Evolutionary conservation across 2,329 filamentous ascomycete genomes (phyloP).

Genomic region (Exophiala oligosperma): DNA sequence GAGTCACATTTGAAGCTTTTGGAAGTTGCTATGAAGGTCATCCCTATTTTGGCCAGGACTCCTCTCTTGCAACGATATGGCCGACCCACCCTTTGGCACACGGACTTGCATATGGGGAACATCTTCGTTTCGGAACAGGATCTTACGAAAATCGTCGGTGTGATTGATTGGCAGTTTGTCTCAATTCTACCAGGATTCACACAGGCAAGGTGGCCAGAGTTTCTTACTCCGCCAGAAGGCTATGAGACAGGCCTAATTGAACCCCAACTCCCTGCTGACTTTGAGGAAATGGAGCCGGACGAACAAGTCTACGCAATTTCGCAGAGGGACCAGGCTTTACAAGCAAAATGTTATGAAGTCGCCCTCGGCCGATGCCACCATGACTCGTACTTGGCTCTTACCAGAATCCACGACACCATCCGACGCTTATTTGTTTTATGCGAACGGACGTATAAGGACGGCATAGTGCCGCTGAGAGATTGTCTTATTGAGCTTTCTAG

Average conservation of each 20-base stretch:
- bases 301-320: no score
- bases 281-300: conserved; percentile 10
- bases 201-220: conserved; percentile 32
- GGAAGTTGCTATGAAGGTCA: not conserved
- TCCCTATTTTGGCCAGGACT: not conserved
- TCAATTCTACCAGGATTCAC: conserved; percentile 33
- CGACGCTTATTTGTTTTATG: no score
- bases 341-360: no score
- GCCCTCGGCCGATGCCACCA: no score
- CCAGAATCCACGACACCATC: no score
- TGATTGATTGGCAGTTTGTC: conserved; percentile 33
- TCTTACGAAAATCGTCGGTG: conserved; percentile 22
- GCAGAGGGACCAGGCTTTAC: no score
- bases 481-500: no score
- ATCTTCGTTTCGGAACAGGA: conserved; percentile 33
- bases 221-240: conserved; percentile 28
- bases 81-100: conserved; percentile 31
- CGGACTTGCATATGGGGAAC: conserved; percentile 36
- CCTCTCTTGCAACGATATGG: not conserved
- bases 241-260: conserved; percentile 25
- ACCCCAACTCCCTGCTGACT: conserved; percentile 33
- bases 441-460: no score
- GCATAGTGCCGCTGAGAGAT: no score
- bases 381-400: no score
- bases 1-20: not conserved